Evolutionary conservation across 2,329 filamentous ascomycete genomes (phyloP), one percentile per base, ranked within the genome.

Genomic region (Calycina herbarum): DNA sequence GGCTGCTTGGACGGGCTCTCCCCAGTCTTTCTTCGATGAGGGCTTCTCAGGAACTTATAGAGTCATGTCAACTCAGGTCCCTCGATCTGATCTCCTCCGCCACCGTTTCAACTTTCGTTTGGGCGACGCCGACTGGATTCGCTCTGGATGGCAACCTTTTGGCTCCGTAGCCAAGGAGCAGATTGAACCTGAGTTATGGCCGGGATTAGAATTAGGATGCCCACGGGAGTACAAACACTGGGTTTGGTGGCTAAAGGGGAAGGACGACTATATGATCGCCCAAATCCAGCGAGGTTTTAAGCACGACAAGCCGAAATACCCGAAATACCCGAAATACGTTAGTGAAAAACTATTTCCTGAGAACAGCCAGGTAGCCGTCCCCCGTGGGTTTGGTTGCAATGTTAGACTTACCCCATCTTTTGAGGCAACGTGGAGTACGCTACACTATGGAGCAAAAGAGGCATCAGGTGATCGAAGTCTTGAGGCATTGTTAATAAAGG

Each of bases 1-100:
- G 10, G 62, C 62, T 67, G 62, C 35, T 10, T 67, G 65, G 58
- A 67, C 63, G 42, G 51, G 57, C 35, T 67, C 57, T 40, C 48
- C 59, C 29, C 63, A 65, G 51, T 67, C 63, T 27, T 67, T 67
- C 56, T 65, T 67, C 17, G 66, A 67, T 59, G 61, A 67, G 56
- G 61, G 61, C 57, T 5, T 27, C 24, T 65, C n/a, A 56, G 57
- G 33, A 15, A 29, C 51, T 31, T 67, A 67, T 64, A 4, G 58
- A 33, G 33, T 11, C n/a, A 24, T 59, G 3, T 27, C 27, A 61
- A 6, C 61, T 13, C 57, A 61, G 48, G 57, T 67, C 5, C 61
- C 63, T 38, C 24, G 57, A 64, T 62, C 63, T 38, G 66, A 67
- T 61, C 56, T 67, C 38, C 33, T 67, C 31, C 63, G 61, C 42